Conservation (phyloP, 495 filamentous ascomycete genomes). For the Sphaerosporella brunnea region DNA sequence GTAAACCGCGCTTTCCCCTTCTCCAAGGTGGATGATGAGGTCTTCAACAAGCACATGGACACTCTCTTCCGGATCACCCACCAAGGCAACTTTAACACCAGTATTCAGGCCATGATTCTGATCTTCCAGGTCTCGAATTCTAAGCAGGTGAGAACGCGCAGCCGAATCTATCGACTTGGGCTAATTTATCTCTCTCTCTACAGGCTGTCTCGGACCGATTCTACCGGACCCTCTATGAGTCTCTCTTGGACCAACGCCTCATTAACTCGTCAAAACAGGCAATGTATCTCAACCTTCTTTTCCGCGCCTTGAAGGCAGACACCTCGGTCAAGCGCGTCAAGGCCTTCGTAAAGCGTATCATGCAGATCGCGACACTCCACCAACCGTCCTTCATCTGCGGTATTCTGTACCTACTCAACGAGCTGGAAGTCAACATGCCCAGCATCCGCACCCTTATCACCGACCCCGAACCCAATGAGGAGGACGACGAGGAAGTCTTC, state of each 20-base stretch:
- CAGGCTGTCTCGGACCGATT: constrained; percentile 59
- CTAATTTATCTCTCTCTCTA: constrained; percentile 2
- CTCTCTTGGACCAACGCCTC: constrained; percentile 74
- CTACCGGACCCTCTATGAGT: constrained; percentile 89
- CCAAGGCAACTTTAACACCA: constrained; percentile 96
- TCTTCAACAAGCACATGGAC: constrained; percentile 52
- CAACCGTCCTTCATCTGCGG: constrained; percentile 86
- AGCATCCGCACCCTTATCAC: constrained; percentile 55
- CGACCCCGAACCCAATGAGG: constrained; percentile 55
- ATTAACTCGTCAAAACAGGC: constrained; percentile 84
- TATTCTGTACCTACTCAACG: constrained; percentile 66
- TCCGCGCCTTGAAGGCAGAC: constrained; percentile 70
- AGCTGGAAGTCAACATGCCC: constrained; percentile 58
- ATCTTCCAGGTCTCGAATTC: constrained; percentile 78
- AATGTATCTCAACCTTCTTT: constrained; percentile 82
- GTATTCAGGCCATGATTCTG: constrained; percentile 85
- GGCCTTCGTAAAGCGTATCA: constrained; percentile 80
- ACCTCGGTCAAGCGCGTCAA: constrained; percentile 74
- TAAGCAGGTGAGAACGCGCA: constrained; percentile 39
- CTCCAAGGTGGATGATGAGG: constrained; percentile 50
- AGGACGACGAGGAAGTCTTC: constrained; percentile 44
- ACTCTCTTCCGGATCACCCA: constrained; percentile 89
- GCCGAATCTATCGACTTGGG: neutral
- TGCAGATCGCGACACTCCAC: constrained; percentile 72
- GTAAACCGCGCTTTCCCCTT: constrained; percentile 94